Percentiles rank a stretch among this genome's conserved stretches.
phyloP scores from a whole-genome alignment of 176 grass and related monocot genomes.

The sorghum (Sorghum bicolor) region DNA sequence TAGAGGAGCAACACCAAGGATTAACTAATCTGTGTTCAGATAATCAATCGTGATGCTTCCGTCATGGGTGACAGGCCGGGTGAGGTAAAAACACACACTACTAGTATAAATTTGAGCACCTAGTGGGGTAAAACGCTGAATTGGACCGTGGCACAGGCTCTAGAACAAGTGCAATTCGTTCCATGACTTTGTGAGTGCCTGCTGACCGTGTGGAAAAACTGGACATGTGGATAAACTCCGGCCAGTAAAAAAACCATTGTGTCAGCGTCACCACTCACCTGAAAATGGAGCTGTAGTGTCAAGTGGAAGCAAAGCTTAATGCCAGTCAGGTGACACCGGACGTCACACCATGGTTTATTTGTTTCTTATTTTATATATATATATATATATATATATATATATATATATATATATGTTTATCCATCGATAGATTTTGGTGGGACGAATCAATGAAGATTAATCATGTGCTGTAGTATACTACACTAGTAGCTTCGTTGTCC shows the following conservation, averaged over 20 bases:
- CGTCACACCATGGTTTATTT: neutral
- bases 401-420: neutral
- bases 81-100: neutral
- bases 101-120: neutral
- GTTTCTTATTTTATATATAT: neutral
- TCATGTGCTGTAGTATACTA: neutral
- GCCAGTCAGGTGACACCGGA: neutral
- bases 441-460: neutral
- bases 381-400: neutral
- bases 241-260: neutral
- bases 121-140: neutral
- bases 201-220: slow-evolving; percentile 22
- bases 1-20: neutral
- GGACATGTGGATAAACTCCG: slow-evolving; percentile 20
- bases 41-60: neutral
- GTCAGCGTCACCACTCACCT: neutral
- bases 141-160: neutral
- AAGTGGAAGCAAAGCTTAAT: slow-evolving; percentile 11
- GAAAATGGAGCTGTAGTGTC: neutral
- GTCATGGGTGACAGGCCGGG: too few relatives aligned
- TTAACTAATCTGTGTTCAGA: neutral
- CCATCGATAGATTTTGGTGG: neutral
- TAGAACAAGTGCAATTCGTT: neutral
- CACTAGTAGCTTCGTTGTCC: neutral
- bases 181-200: neutral